Evolutionary conservation across 148 eudicot species (phyloP), one percentile per base, ranked within the genome.

Genomic region (Linanthus parryae): DNA sequence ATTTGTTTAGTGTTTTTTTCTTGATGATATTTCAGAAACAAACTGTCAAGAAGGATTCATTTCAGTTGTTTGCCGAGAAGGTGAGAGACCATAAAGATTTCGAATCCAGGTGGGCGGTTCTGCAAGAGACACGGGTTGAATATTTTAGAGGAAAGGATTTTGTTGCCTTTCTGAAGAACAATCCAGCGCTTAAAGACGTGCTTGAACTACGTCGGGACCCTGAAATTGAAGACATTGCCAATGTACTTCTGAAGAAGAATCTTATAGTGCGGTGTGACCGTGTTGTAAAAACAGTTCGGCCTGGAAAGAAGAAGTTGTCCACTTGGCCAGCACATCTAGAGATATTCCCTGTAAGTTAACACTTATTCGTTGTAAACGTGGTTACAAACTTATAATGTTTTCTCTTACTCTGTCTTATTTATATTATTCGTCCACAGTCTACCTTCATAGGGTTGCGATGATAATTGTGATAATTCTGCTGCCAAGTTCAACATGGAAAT

Each of bases 251-350:
- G 78, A 64, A 69, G 62, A 92, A 80, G 72, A 87, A 78, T 62
- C 91, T 92, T 50, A 69, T 92, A 45, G 90, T 84, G 44, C 87
- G 99, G 31, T 92, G 99, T 70, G 99, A 87, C 44, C 99, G 96
- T 57, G 94, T 92, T 59, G 85, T 88, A 52, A 87, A 92, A 80
- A 92, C 96, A 56, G 49, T 92, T 52, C 82, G 99, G 46, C 96
- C 96, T 28, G 99, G 96, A 52, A 92, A 92, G 84, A 92, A 67
- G 69, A 87, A 87, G 68, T 66, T 92, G 57, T 92, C 96, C 34
- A 88, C 99, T 26, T 92, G 96, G 96, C 99, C 96, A 24, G 99
- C 99, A 39, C 94, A 92, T 75, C 67, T 87, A 72, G 99, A 92
- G 73, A 73, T 92, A 28, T 92, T 44, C 63, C 82, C 81, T 59